Evolutionary conservation across 495 filamentous ascomycete genomes (phyloP), one percentile per base, ranked within the genome.

Genomic region (Lindgomyces ingoldianus): DNA sequence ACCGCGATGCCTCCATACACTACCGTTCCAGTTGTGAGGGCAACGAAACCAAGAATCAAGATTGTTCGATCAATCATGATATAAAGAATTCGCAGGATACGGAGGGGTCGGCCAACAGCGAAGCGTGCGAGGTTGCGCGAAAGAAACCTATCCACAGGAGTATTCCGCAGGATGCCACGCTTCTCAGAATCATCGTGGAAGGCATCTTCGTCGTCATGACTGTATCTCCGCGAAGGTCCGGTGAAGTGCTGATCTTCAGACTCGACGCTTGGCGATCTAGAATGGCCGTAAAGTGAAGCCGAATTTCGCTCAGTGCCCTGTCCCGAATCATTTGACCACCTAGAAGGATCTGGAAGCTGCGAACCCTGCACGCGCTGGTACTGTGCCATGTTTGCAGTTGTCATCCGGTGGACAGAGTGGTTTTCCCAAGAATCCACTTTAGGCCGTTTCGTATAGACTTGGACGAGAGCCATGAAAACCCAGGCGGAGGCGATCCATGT

Each of bases 281-380:
- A 89, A 46, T 85, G 81, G 64, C 82, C 83, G 41, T 79, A 78
- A 51, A 89, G 80, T 22, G 88, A 89, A 57, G 86, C 84, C 3
- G 88, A 83, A 54, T 83, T 83, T 1, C 83, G 83, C 67, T 94
- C 91, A 0, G 90, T 92, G 16, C 91, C 91, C 65, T 96, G 93
- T 1, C 91, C 92, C 60, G 93, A 96, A 74, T 96, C 94, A 51
- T 87, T 80, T 4, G 91, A 96, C 75, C 84, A 89, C 41, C 91
- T 85, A 70, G 85, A 82, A 12, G 75, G 75, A 57, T 81, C 74
- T 36, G 75, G 71, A 16, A 74, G 60, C 36, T 74, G 75, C 36
- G 73, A 73, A 6, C 77, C 74, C 54, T 82, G 80, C 36, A 78
- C 79, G 61, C 80, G 82, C 53, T 84, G 76, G 67, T 87, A 84